Percentiles rank a stretch among this genome's conserved stretches.
phyloP scores from a whole-genome alignment of 2,329 filamentous ascomycete species.

The Fusarium sp. region DNA sequence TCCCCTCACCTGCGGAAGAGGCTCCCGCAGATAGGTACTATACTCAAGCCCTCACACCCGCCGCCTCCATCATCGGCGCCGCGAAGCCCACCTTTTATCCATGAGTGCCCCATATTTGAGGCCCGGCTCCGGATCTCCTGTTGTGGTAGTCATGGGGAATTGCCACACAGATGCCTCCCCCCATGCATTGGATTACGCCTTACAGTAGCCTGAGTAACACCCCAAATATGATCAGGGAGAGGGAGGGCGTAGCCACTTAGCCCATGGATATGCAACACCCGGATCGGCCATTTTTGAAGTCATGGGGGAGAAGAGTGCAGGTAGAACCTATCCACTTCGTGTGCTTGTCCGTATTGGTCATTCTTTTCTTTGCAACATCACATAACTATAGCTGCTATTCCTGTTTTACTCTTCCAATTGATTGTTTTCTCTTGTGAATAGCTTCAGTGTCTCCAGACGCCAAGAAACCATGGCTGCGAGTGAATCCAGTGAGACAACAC shows the following conservation, averaged over 20 bases:
- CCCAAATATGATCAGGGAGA: background rate
- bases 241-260: background rate
- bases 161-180: background rate
- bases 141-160: background rate
- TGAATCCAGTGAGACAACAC: constrained; percentile 42
- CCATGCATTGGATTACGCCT: background rate
- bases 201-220: background rate
- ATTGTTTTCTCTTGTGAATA: constrained; percentile 28
- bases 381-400: background rate
- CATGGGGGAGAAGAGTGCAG: constrained; percentile 24
- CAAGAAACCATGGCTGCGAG: constrained; percentile 36
- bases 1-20: constrained; percentile 2
- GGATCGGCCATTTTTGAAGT: constrained; percentile 10
- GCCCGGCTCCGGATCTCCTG: constrained; percentile 38
- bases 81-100: constrained; percentile 21
- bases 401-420: background rate
- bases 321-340: constrained; percentile 16
- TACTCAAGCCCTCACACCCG: constrained; percentile 6
- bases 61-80: constrained; percentile 28
- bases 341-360: background rate
- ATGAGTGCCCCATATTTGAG: constrained; percentile 30
- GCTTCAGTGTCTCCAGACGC: constrained; percentile 2
- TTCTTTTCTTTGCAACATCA: constrained; percentile 9
- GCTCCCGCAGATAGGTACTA: constrained; percentile 8
- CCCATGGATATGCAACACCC: constrained; percentile 27